Evolutionary conservation across 768 basidiomycete genomes (phyloP), one percentile per base, ranked within the genome.

Genomic region (Mycena leptocephala): DNA sequence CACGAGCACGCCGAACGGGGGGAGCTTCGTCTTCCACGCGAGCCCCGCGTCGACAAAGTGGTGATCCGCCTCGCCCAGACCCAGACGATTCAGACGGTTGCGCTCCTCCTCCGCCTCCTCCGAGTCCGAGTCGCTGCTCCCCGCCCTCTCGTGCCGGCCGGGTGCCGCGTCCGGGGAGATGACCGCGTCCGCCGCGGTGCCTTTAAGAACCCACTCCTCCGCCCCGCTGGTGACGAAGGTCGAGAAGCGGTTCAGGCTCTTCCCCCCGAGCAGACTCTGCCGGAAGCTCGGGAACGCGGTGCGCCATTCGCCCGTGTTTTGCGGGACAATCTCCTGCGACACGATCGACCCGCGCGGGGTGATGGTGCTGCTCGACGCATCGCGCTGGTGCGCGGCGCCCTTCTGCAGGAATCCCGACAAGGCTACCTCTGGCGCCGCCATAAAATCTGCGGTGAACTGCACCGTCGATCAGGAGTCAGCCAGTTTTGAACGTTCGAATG

Each of bases 151-250:
- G 63, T 82, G 81, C 11, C n/a, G n/a, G n/a, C 33, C 53, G 11
- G 51, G 35, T 32, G 53, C 55, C 35, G 67, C 63, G 9, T 51
- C 70, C 30, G 65, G 62, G 5, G 80, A 56, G 37, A 82, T 71
- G 35, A 78, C 74, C 9, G 83, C 76, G 18, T 88, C 86, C 55
- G 85, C 82, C 1, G 85, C 83, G 32, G 85, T 87, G 5, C 95
- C 95, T 63, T 93, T 91, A n/a, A 96, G 89, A 10, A 96, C 89
- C 86, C 93, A 96, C 65, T 93, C 93, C 82, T 96, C 95, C 13
- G 95, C 95, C 41, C 95, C 95, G 72, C 93, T 95, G 9, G 94
- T 95, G 18, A 96, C 95, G 82, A 96, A 96, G 70, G 89, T 93
- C 0, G 95, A 95, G 84, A 96, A 96, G n/a, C 95, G 90, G 82